Conservation (phyloP, 352 stramenopile species). For the Plasmopara muralis region DNA sequence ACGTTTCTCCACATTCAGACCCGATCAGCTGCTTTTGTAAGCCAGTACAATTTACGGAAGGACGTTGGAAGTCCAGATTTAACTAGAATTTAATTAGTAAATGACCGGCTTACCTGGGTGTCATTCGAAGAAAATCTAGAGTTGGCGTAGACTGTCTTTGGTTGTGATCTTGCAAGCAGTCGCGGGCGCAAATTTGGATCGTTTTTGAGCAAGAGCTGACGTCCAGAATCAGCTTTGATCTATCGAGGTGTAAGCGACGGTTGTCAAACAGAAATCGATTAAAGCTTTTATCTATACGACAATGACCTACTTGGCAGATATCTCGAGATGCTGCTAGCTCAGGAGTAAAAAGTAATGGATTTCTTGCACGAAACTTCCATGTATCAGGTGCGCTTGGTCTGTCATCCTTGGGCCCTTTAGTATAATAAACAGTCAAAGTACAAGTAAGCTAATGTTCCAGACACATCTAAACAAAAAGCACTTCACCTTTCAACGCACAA, state of each 20-base stretch:
- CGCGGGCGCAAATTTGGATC: conserved; percentile 16
- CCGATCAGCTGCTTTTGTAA: conserved; percentile 1
- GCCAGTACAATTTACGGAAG: not conserved
- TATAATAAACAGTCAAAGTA: conserved; percentile 1
- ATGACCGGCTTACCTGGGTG: conserved; percentile 15
- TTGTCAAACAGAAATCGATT: not conserved
- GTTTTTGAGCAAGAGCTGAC: conserved; percentile 42
- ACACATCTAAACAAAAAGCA: not conserved
- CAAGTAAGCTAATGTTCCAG: conserved; percentile 1
- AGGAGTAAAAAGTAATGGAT: conserved; percentile 72
- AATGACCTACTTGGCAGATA: conserved; percentile 49
- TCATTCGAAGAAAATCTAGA: conserved; percentile 46
- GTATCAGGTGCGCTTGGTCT: conserved; percentile 62
- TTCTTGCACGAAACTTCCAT: conserved; percentile 68
- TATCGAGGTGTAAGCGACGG: conserved; percentile 2
- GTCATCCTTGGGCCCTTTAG: conserved; percentile 42
- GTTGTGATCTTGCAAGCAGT: conserved; percentile 25
- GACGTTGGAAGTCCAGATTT: not conserved
- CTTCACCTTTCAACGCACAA: conserved; percentile 46
- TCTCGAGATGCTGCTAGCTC: conserved; percentile 44
- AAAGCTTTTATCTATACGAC: not conserved
- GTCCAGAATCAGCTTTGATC: conserved; percentile 14
- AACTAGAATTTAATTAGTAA: not conserved
- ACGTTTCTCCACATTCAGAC: conserved; percentile 1
- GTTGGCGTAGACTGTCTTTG: conserved; percentile 66